phyloP scores from a whole-genome alignment of 148 eudicot genomes.

The Arctostaphylos glauca region DNA sequence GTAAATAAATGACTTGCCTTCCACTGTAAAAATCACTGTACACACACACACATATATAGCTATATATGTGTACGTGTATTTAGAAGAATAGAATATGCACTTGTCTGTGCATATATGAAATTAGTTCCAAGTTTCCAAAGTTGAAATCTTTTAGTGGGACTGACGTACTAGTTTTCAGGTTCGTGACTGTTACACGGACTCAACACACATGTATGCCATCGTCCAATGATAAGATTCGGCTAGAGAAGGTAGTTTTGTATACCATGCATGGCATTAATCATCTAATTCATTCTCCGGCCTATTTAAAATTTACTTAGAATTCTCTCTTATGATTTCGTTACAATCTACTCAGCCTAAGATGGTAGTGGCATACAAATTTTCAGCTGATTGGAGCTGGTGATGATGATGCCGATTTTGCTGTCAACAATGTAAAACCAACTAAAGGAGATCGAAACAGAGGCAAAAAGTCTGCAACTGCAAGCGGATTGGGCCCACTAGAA shows the following conservation, averaged over 20 bases:
- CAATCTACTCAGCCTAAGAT: background rate
- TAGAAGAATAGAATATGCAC: background rate
- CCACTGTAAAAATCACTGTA: background rate
- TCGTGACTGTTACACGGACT: constrained; percentile 79
- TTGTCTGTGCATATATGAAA: background rate
- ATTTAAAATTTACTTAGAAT: background rate
- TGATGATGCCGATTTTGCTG: constrained; percentile 67
- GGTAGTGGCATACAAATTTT: constrained; percentile 12
- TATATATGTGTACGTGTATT: no score
- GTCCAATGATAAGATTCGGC: constrained; percentile 65
- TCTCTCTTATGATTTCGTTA: background rate
- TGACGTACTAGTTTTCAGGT: constrained; percentile 40
- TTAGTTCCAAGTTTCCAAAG: background rate
- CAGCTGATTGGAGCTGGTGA: constrained; percentile 70
- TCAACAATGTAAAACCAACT: constrained; percentile 25
- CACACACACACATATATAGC: background rate
- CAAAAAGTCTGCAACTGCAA: constrained; percentile 29
- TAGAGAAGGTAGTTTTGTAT: constrained; percentile 57
- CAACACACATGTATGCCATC: constrained; percentile 87
- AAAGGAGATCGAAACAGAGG: constrained; percentile 28
- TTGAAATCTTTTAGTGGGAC: background rate
- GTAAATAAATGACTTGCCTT: constrained; percentile 25
- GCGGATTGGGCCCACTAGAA: constrained; percentile 12
- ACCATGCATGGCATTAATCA: background rate
- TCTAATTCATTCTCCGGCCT: background rate